These are phyloP conservation scores for Dittrichia graveolens DNA, from an alignment of 129 eudicot species.

Conservation along the genomic window DNA sequence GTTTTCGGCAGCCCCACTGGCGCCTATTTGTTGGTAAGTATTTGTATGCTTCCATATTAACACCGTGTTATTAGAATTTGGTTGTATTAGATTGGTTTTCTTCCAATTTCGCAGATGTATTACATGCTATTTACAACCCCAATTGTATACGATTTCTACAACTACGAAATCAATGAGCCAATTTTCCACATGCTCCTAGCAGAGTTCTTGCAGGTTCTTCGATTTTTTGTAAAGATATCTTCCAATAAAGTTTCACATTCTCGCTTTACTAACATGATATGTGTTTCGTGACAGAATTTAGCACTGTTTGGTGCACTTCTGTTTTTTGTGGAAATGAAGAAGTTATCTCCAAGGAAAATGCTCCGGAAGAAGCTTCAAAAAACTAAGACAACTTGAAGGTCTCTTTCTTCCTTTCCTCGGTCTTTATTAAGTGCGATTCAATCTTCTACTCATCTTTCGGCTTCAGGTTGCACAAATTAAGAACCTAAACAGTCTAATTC, in stretches of 20 bases:
- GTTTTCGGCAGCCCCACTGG: constrained; percentile 72
- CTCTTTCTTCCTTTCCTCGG: not conserved
- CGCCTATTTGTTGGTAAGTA: constrained; percentile 68
- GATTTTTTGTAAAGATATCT: not conserved
- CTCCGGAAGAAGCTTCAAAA: constrained; percentile 53
- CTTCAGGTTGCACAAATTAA: not conserved
- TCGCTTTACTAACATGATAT: not conserved
- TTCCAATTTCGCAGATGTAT: constrained; percentile 42
- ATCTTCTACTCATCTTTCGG: not conserved
- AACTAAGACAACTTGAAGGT: constrained; percentile 41
- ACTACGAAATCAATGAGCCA: constrained; percentile 43
- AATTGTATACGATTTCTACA: constrained; percentile 55
- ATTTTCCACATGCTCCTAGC: constrained; percentile 32
- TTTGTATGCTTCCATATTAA: not conserved
- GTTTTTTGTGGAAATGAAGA: constrained; percentile 74
- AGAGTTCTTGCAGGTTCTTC: constrained; percentile 62
- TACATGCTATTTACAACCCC: constrained; percentile 58
- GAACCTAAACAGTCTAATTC: constrained; percentile 1
- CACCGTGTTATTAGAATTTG: not conserved
- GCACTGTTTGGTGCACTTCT: constrained; percentile 77
- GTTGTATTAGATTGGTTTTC: not conserved
- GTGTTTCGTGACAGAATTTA: constrained; percentile 39
- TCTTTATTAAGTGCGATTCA: constrained; percentile 10
- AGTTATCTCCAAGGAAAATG: constrained; percentile 50
- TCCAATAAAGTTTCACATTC: not conserved